Evolutionary conservation across 2,329 filamentous ascomycete species (phyloP).

Genomic region (Passalora sequoiae): DNA sequence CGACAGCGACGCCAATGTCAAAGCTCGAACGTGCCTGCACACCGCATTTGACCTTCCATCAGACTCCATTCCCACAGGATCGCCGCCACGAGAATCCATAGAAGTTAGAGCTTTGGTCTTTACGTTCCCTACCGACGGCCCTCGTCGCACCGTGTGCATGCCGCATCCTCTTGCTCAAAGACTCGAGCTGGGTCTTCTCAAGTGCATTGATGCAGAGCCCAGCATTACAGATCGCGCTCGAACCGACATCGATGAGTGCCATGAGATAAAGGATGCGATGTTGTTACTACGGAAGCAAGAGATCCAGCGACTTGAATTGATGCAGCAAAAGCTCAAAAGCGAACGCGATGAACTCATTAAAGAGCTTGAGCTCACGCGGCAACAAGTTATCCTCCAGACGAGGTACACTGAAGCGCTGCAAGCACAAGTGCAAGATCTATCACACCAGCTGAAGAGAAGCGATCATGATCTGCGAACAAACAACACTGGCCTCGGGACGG

Average conservation of each 20-base stretch:
- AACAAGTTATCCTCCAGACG: conserved; percentile 13
- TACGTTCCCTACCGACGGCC: no score
- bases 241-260: conserved; percentile 24
- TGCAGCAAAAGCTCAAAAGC: conserved; percentile 6
- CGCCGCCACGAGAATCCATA: conserved; percentile 26
- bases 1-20: conserved; percentile 16
- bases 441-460: conserved; percentile 5
- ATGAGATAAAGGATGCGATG: conserved; percentile 24
- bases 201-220: conserved; percentile 20
- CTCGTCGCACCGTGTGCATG: no score
- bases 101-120: conserved; percentile 28
- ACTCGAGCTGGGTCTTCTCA: conserved; percentile 17
- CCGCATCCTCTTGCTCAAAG: conserved; percentile 19
- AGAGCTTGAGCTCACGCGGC: not conserved
- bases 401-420: conserved; percentile 14
- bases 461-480: conserved; percentile 6
- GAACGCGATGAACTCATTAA: conserved; percentile 14
- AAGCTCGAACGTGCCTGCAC: conserved; percentile 21
- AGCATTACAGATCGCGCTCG: conserved; percentile 22
- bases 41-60: conserved; percentile 27
- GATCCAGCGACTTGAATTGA: conserved; percentile 17
- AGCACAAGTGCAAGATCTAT: conserved; percentile 7
- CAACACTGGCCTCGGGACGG: not conserved
- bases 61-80: conserved; percentile 12
- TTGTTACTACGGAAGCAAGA: conserved; percentile 20